Evolutionary conservation across 2,329 filamentous ascomycete species (phyloP), one percentile per base, ranked within the genome.

Genomic region (Xylariaceae sp.): DNA sequence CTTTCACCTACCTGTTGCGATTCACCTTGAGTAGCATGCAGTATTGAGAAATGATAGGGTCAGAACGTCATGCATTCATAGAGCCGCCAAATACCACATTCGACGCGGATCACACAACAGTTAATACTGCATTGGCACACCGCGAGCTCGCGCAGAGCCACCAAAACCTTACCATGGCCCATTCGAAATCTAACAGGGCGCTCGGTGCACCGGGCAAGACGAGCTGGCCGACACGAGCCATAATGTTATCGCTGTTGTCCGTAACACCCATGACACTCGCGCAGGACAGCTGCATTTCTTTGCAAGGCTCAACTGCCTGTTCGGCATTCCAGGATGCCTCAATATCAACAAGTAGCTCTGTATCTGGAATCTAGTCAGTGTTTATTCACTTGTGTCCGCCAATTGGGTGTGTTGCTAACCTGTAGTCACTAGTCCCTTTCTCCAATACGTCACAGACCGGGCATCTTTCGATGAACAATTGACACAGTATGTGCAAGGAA

Each of bases 381-480:
- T 46, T 51, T 34, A n/a, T 26, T 11, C 22, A 26, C 22, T 26
- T 11, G 22, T 11, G 6, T 26, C 22, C 22, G 11, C 22, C 6
- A 6, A 26, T 26, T 26, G 22, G 22, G 6, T n/a, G 6, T 4
- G 30, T 7, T 52, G 39, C 44, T 50, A 34, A 48, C 41, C 24
- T 11, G 13, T 19, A 15, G 22, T 37, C 9, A 16, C 19, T 59
- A 95, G 90, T 67, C 83, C 89, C 35, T 98, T 97, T 63, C 78
- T 98, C 51, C 72, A 81, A 50, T 87, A 78, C 63, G 93, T 97
- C 54, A 85, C 85, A 34, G 83, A 85, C 60, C 76, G 77, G 13
- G 66, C 76, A 40, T 79, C 84, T 8, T 98, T 98, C 62, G 93
- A 98, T 63, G 63, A 73, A 32, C 77, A 85, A 57, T 68, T 98